A percentile compares a stretch with the other conserved stretches of the same genome.
Evolutionary conservation across 805 yeast genomes (phyloP).

Genomic region (Metschnikowia lachancei): DNA sequence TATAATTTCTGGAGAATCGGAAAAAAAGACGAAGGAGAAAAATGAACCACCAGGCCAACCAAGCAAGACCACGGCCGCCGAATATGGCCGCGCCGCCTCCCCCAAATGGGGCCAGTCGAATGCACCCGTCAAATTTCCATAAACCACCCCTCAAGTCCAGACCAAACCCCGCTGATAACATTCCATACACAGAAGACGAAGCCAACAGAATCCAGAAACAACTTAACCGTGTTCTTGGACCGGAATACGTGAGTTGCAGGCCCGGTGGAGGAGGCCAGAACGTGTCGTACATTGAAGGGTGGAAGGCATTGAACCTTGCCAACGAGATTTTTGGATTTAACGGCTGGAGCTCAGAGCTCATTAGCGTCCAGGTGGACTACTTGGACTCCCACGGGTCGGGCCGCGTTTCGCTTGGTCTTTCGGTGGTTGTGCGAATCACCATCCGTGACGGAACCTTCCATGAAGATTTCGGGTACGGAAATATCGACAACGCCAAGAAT

Average conservation of each 20-base stretch:
- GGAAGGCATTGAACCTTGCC: slow-evolving; percentile 78
- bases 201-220: slow-evolving; percentile 32
- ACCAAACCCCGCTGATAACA: slow-evolving; percentile 14
- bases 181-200: slow-evolving; percentile 34
- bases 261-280: slow-evolving; percentile 71
- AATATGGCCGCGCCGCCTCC: not conserved
- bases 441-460: slow-evolving; percentile 79
- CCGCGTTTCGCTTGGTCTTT: slow-evolving; percentile 60
- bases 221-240: slow-evolving; percentile 53
- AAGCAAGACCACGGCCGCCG: slow-evolving; percentile 1
- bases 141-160: slow-evolving; percentile 4
- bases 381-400: slow-evolving; percentile 57
- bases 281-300: slow-evolving; percentile 77
- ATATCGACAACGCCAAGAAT: slow-evolving; percentile 64
- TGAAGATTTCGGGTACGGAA: slow-evolving; percentile 76
- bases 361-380: slow-evolving; percentile 63
- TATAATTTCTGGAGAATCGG: too few species aligned
- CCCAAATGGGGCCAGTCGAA: not conserved
- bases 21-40: too few species aligned
- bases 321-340: slow-evolving; percentile 80
- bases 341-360: slow-evolving; percentile 78
- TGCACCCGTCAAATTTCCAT: slow-evolving; percentile 5
- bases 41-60: slow-evolving; percentile 2
- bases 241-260: slow-evolving; percentile 72
- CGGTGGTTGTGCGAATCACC: slow-evolving; percentile 68